Percentiles rank a stretch among this genome's conserved stretches.
Conservation (phyloP, 192 early-diverging fungal genomes). For the Jimgerdemannia flammicorona region DNA sequence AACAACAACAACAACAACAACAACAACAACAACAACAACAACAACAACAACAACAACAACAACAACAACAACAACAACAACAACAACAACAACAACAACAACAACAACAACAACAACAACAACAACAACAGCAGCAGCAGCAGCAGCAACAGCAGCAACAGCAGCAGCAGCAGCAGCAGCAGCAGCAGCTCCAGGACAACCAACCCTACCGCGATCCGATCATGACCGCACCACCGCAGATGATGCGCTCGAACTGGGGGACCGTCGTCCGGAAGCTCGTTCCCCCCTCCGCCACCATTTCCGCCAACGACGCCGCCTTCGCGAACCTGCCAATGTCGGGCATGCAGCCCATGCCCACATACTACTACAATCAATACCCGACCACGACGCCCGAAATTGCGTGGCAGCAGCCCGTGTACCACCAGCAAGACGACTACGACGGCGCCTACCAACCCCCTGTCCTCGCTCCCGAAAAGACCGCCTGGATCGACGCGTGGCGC, state of each 20-base stretch:
- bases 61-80: too few species aligned
- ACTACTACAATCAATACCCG: constrained; percentile 5
- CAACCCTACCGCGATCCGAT: neutral
- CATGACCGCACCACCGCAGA: neutral
- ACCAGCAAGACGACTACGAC: neutral
- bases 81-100: too few species aligned
- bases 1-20: too few species aligned
- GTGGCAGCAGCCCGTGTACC: neutral
- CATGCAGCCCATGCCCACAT: neutral
- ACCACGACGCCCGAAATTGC: neutral
- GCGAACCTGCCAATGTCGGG: neutral
- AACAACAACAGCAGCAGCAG: neutral
- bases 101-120: too few species aligned
- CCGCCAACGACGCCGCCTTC: neutral
- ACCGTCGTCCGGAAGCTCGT: neutral
- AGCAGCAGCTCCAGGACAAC: neutral
- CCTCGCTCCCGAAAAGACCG: constrained; percentile 16
- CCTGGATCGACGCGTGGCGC: constrained; percentile 32
- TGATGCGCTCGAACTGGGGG: neutral
- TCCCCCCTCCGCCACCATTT: neutral
- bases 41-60: too few species aligned
- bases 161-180: neutral
- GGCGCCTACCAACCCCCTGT: constrained; percentile 5
- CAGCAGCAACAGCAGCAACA: neutral
- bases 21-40: too few species aligned